Percentiles rank a stretch among this genome's conserved stretches.
These are phyloP conservation scores for Casuarina glauca DNA, from an alignment of 306 rosid species.

Conservation along the genomic window DNA sequence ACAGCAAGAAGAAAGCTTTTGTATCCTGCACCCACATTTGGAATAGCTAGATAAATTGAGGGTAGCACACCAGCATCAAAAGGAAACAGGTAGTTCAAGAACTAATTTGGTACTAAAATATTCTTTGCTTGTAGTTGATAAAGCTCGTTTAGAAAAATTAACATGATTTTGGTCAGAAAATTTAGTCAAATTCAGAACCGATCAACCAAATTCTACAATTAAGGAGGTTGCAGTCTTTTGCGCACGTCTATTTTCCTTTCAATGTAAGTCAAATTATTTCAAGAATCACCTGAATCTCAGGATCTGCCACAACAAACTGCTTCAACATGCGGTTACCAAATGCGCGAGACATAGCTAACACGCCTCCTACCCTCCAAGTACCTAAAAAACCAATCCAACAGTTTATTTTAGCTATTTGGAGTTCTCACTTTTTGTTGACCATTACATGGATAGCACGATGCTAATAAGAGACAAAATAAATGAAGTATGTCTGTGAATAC, in stretches of 20 bases:
- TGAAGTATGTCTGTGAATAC: not conserved
- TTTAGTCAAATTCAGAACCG: not conserved
- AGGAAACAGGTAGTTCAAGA: not conserved
- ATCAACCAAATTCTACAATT: not conserved
- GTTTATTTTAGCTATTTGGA: slow-evolving; percentile 15
- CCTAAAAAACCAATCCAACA: slow-evolving; percentile 52
- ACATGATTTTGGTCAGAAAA: not conserved
- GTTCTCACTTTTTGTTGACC: slow-evolving; percentile 16
- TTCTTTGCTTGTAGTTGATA: not conserved
- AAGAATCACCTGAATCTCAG: slow-evolving; percentile 88
- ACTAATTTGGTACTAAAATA: not conserved
- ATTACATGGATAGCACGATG: not conserved
- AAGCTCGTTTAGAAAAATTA: not conserved
- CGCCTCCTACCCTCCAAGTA: slow-evolving; percentile 99
- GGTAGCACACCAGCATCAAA: not conserved
- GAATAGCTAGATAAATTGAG: not conserved
- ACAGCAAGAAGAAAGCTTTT: not conserved
- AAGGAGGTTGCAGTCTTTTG: not conserved
- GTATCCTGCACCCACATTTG: not conserved
- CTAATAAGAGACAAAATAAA: not conserved
- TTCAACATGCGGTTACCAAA: slow-evolving; percentile 98
- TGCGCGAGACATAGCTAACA: slow-evolving; percentile 97
- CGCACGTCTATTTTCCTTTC: not conserved
- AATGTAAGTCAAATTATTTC: slow-evolving; percentile 8
- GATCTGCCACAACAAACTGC: slow-evolving; percentile 94